Evolutionary conservation across 177 flowering plant genomes (phyloP).

Genomic region (Vitis hybrid): DNA sequence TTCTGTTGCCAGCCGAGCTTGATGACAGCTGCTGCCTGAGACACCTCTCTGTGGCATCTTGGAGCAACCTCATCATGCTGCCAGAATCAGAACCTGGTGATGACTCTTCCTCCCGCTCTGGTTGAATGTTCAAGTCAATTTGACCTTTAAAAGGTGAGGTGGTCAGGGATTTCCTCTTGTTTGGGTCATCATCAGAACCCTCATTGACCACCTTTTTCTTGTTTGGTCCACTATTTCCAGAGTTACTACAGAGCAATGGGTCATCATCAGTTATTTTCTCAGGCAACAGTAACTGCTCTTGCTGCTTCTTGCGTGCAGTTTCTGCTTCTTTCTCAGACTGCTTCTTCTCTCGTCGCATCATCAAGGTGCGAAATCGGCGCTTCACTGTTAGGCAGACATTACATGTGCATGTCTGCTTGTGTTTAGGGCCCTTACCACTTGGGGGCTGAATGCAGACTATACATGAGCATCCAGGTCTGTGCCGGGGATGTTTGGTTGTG

Average conservation of each 20-base stretch:
- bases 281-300: conserved; percentile 17
- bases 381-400: conserved; percentile 68
- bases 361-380: conserved; percentile 76
- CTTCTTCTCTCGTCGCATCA: conserved; percentile 66
- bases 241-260: conserved; percentile 15
- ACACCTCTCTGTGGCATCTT: conserved; percentile 37
- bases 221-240: conserved; percentile 27
- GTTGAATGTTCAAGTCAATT: conserved; percentile 83
- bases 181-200: conserved; percentile 39
- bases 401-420: conserved; percentile 75
- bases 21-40: conserved; percentile 28
- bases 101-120: conserved; percentile 72
- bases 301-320: conserved; percentile 36
- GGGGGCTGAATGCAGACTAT: conserved; percentile 97
- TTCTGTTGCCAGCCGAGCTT: conserved; percentile 14
- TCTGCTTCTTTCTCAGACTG: conserved; percentile 66
- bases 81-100: conserved; percentile 55
- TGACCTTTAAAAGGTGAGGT: conserved; percentile 69
- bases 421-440: conserved; percentile 88
- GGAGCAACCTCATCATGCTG: conserved; percentile 32
- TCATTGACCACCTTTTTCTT: conserved; percentile 20
- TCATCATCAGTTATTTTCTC: conserved; percentile 38
- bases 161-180: conserved; percentile 26
- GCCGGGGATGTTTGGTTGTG: conserved; percentile 90
- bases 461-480: conserved; percentile 85